These are phyloP conservation scores for Incumbomyces delicatus DNA, from an alignment of 2,329 filamentous ascomycete genomes.

Conservation along the genomic window DNA sequence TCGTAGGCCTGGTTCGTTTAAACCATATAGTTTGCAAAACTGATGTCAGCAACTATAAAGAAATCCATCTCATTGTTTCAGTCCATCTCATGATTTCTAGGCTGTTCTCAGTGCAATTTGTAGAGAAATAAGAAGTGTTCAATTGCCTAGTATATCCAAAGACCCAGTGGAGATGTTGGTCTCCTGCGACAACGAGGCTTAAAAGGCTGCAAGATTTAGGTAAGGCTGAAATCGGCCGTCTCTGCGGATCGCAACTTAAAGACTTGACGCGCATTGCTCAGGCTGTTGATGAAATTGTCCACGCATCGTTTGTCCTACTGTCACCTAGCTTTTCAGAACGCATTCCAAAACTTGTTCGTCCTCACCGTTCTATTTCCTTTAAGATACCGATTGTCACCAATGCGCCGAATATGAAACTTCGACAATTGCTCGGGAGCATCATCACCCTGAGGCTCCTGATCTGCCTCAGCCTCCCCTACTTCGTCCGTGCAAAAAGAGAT, in stretches of 20 bases:
- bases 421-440: conserved; percentile 8
- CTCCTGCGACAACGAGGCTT: not conserved
- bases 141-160: no score
- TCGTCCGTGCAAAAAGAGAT: conserved; percentile 43
- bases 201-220: no score
- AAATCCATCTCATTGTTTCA: no score
- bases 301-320: conserved; percentile 2
- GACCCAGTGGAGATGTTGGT: no score
- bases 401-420: conserved; percentile 4
- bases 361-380: not conserved
- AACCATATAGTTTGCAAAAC: no score
- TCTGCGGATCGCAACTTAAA: not conserved
- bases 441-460: conserved; percentile 1
- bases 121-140: not conserved
- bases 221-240: not conserved
- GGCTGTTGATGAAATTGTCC: not conserved
- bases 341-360: not conserved
- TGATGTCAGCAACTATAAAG: no score
- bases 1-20: no score
- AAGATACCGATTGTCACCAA: not conserved
- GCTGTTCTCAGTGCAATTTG: not conserved
- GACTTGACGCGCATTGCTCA: conserved; percentile 2
- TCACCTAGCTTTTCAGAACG: not conserved
- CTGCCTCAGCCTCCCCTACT: conserved; percentile 6
- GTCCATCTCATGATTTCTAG: no score